Percentiles rank a stretch among this genome's conserved stretches.
These are phyloP conservation scores for Aspergillus bombycis DNA, from an alignment of 2,329 filamentous ascomycete genomes.

Conservation along the genomic window DNA sequence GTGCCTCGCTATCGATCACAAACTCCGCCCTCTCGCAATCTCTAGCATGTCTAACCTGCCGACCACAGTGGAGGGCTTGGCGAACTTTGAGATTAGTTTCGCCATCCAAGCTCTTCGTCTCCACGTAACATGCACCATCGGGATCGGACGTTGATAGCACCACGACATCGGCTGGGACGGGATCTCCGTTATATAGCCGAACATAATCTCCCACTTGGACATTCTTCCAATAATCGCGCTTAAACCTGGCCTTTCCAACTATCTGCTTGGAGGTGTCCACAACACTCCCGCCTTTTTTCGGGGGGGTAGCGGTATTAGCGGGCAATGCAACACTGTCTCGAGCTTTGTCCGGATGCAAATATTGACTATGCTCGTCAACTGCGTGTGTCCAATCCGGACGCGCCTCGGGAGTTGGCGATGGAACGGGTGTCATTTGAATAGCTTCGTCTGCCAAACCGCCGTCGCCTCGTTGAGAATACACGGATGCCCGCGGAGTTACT, in stretches of 20 bases:
- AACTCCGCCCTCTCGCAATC: slow-evolving; percentile 93
- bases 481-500: slow-evolving; percentile 58
- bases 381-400: slow-evolving; percentile 47
- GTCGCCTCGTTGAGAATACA: slow-evolving; percentile 54
- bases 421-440: slow-evolving; percentile 95
- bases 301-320: slow-evolving; percentile 25
- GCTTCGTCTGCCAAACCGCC: slow-evolving; percentile 58
- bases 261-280: slow-evolving; percentile 71
- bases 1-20: slow-evolving; percentile 82
- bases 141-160: slow-evolving; percentile 90
- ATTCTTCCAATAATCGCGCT: slow-evolving; percentile 93
- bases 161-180: slow-evolving; percentile 90
- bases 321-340: slow-evolving; percentile 29
- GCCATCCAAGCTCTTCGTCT: slow-evolving; percentile 97
- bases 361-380: slow-evolving; percentile 33
- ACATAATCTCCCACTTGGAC: slow-evolving; percentile 95
- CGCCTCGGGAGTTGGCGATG: slow-evolving; percentile 70
- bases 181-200: slow-evolving; percentile 93
- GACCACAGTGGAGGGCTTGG: slow-evolving; percentile 83
- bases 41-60: slow-evolving; percentile 79
- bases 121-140: slow-evolving; percentile 94
- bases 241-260: slow-evolving; percentile 78
- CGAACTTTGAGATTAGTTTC: slow-evolving; percentile 98
- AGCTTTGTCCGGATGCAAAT: slow-evolving; percentile 35
- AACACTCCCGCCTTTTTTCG: slow-evolving; percentile 64